Evolutionary conservation across 2,329 filamentous ascomycete species (phyloP).

Genomic region (Colletotrichum endophyticum): DNA sequence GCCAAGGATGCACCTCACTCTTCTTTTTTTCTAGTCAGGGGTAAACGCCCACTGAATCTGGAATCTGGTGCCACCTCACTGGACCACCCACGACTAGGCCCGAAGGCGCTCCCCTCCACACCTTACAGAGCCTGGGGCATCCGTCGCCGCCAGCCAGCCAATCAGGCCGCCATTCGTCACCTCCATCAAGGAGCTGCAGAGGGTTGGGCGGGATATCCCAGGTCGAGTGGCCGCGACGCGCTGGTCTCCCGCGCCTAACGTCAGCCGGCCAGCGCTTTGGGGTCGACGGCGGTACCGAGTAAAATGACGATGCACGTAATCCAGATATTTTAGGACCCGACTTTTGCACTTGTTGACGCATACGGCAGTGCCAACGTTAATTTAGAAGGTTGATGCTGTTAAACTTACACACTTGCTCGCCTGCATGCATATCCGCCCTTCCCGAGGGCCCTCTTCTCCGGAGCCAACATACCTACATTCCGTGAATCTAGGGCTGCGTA

Average conservation of each 20-base stretch:
- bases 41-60: not conserved
- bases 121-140: no score
- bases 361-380: not conserved
- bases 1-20: not conserved
- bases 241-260: slow-evolving; percentile 12
- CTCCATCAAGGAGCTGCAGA: not conserved
- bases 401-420: not conserved
- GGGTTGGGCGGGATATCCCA: not conserved
- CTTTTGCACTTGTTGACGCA: not conserved
- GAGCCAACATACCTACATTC: not conserved
- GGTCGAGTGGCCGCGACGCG: not conserved
- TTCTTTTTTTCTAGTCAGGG: not conserved
- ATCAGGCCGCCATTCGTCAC: not conserved
- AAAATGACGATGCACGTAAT: slow-evolving; percentile 7
- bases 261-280: slow-evolving; percentile 1
- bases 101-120: no score
- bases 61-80: not conserved
- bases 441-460: not conserved
- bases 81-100: not conserved
- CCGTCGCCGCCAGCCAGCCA: not conserved
- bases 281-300: not conserved
- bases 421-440: not conserved
- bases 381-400: not conserved
- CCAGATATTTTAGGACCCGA: not conserved
- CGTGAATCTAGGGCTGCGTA: not conserved